Percentiles rank a stretch among this genome's conserved stretches.
Evolutionary conservation across 768 basidiomycete species (phyloP).

Genomic region (Termitomyces eurrhizus): DNA sequence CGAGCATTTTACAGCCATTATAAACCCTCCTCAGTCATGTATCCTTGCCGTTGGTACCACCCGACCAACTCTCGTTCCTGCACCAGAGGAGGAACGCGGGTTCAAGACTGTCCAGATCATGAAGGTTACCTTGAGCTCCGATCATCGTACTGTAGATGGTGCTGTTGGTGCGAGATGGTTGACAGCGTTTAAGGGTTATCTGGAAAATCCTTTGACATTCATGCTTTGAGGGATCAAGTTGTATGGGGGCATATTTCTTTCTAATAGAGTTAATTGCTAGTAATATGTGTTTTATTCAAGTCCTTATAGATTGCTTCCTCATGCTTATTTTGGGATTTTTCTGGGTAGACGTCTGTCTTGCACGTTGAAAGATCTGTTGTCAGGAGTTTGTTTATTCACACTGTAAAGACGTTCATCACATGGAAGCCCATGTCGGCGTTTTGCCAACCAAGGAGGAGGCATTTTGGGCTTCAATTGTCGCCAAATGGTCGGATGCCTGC

Average conservation of each 20-base stretch:
- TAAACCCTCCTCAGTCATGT: slow-evolving; percentile 97
- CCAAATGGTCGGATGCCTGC: slow-evolving; percentile 35
- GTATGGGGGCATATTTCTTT: slow-evolving; percentile 2
- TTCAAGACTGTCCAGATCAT: slow-evolving; percentile 91
- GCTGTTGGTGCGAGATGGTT: slow-evolving; percentile 94
- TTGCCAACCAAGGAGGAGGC: slow-evolving; percentile 25
- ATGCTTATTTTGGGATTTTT: neutral
- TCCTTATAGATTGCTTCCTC: neutral
- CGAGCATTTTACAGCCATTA: slow-evolving; percentile 96
- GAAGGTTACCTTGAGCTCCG: slow-evolving; percentile 94
- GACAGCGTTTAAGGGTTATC: slow-evolving; percentile 89
- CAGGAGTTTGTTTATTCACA: neutral
- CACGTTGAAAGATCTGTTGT: neutral
- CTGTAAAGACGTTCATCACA: neutral
- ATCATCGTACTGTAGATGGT: slow-evolving; percentile 96
- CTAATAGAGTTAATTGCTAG: slow-evolving; percentile 13
- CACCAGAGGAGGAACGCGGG: slow-evolving; percentile 86
- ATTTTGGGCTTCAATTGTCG: slow-evolving; percentile 30
- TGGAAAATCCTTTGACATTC: slow-evolving; percentile 95
- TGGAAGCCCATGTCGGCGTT: slow-evolving; percentile 1
- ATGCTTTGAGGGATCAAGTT: slow-evolving; percentile 63
- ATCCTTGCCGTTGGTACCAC: slow-evolving; percentile 94
- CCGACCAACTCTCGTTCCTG: slow-evolving; percentile 80
- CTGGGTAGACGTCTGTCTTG: too few relatives aligned
- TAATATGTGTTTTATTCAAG: slow-evolving; percentile 8